Evolutionary conservation across 495 filamentous ascomycete genomes (phyloP).

Genomic region (Penicillium herquei): DNA sequence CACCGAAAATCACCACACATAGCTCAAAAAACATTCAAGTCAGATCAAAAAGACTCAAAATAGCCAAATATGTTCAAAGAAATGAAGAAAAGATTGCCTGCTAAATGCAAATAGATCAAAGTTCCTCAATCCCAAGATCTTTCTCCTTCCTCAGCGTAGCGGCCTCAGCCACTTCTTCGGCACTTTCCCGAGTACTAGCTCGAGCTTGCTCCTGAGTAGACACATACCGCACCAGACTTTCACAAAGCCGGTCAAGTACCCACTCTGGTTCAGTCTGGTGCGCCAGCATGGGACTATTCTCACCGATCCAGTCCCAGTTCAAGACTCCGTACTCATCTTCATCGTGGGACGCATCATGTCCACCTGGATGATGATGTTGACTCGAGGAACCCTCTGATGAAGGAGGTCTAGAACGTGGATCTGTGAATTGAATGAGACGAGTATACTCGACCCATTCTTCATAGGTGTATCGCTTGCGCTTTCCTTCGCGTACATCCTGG

Average conservation of each 20-base stretch:
- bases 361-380: neutral
- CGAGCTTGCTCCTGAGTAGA: constrained; percentile 27
- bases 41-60: neutral
- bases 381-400: neutral
- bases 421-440: constrained; percentile 57
- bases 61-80: neutral
- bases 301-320: constrained; percentile 69
- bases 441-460: constrained; percentile 67
- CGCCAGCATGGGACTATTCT: constrained; percentile 59
- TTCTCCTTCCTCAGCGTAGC: constrained; percentile 27
- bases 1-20: neutral
- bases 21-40: neutral
- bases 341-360: constrained; percentile 22
- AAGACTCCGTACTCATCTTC: constrained; percentile 57
- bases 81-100: neutral
- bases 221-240: constrained; percentile 57
- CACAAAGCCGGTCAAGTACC: constrained; percentile 58
- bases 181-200: neutral
- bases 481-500: constrained; percentile 40
- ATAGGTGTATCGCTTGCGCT: constrained; percentile 52
- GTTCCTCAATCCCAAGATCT: constrained; percentile 27
- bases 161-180: constrained; percentile 17
- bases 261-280: constrained; percentile 57
- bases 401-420: constrained; percentile 23
- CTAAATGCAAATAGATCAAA: constrained; percentile 2